Conservation (phyloP, 192 early-diverging fungal genomes). For the Coemansia sp. region DNA sequence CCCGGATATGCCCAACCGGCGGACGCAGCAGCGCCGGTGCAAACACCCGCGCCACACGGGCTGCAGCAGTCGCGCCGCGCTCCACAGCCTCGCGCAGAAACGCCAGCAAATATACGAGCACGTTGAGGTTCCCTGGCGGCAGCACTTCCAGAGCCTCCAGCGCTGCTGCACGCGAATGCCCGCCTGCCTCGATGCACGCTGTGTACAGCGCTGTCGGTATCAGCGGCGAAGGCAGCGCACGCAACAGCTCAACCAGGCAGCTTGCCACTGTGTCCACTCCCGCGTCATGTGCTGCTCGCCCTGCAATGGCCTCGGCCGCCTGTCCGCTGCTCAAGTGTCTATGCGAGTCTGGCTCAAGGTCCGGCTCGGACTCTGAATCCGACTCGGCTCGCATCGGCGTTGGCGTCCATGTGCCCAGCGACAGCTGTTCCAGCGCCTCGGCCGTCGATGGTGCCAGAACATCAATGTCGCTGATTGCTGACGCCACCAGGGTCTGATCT, state of each 20-base stretch:
- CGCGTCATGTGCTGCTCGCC: conserved; percentile 37
- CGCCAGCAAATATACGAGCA: conserved; percentile 77
- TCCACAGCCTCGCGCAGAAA: conserved; percentile 69
- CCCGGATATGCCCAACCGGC: conserved; percentile 3
- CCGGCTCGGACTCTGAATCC: conserved; percentile 6
- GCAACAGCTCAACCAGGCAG: conserved; percentile 66
- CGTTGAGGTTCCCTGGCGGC: conserved; percentile 69
- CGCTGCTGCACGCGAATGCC: conserved; percentile 39
- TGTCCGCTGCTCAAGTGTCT: conserved; percentile 21
- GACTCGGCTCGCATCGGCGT: conserved; percentile 4
- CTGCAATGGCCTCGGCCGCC: conserved; percentile 47
- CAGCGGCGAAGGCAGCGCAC: conserved; percentile 71
- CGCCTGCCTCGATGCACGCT: conserved; percentile 63
- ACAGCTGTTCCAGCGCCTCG: conserved; percentile 41
- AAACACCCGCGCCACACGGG: conserved; percentile 38
- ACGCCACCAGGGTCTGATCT: conserved; percentile 44
- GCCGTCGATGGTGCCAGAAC: conserved; percentile 19
- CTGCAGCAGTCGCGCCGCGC: conserved; percentile 31
- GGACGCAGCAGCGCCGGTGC: conserved; percentile 30
- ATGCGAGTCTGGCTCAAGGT: not conserved
- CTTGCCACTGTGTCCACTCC: conserved; percentile 72
- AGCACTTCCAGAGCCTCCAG: conserved; percentile 61
- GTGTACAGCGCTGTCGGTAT: conserved; percentile 65
- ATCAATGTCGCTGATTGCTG: conserved; percentile 19
- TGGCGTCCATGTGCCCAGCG: conserved; percentile 18